These are phyloP conservation scores for Phytophthora boehmeriae DNA, from an alignment of 352 stramenopile species.

Conservation along the genomic window DNA sequence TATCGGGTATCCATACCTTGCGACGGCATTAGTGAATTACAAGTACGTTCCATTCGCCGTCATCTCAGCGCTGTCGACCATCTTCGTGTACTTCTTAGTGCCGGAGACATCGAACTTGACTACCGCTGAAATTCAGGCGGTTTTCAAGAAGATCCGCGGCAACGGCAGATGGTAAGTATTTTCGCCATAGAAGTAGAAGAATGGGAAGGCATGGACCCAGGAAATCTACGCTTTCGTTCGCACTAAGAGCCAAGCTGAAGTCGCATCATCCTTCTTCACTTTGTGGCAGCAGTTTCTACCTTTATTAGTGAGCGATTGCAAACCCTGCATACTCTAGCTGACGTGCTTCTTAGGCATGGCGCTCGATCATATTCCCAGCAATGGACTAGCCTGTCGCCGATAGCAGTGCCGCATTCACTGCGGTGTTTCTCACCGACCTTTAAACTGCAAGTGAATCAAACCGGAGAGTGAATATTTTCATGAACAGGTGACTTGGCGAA, in stretches of 20 bases:
- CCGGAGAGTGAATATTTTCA: conserved; percentile 19
- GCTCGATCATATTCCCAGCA: no score
- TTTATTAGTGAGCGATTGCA: no score
- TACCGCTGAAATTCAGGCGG: conserved; percentile 38
- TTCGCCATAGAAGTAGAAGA: neutral
- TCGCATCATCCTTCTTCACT: no score
- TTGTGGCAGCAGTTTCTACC: no score
- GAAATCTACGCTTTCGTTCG: no score
- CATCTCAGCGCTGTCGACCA: conserved; percentile 17
- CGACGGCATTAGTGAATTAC: conserved; percentile 30
- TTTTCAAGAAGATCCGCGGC: conserved; percentile 39
- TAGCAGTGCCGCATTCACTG: no score
- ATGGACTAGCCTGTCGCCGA: no score
- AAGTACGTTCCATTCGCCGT: conserved; percentile 41
- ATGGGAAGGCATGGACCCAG: no score
- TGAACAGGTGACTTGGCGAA: conserved; percentile 23
- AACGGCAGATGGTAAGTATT: conserved; percentile 27
- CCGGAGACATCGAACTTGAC: conserved; percentile 48
- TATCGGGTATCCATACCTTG: conserved; percentile 48
- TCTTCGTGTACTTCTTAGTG: conserved; percentile 37
- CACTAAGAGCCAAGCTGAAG: no score
- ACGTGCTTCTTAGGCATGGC: no score
- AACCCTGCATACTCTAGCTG: no score
- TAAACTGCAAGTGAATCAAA: conserved; percentile 15
- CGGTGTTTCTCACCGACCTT: no score